Base-by-base conservation (phyloP, 2,329 filamentous ascomycete genomes). In the Aspergillus vadensis region DNA sequence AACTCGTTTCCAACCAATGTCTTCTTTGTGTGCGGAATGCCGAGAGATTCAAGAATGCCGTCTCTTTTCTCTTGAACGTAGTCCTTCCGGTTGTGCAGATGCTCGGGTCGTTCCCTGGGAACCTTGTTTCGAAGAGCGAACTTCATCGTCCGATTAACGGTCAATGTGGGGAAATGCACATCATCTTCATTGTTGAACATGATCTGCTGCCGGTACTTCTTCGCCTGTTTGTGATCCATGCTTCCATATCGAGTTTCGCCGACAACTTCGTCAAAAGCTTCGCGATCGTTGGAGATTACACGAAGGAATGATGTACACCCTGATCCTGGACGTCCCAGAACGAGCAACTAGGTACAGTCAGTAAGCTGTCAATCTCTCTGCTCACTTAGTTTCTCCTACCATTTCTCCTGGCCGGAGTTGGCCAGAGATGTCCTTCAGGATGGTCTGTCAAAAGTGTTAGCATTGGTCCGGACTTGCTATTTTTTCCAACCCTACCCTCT, bases 151-250 rank as follows among this genome's bases (percentile, higher is more conserved):
- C 91, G 83, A 1, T 89, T 88, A 4, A 92, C 88, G 0, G 87
- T 91, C 19, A 93, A 77, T 4, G 89, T 88, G 0, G 90, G 87
- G 64, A 91, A 92, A 69, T 92, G 89, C 21, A 88, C 80, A 69
- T 91, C 89, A 19, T 88, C 86, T 76, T 93, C 90, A 19, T 91
- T 88, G 68, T 91, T 91, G 72, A 93, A 92, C 51, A 91, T 82
- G 48, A 78, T 76, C 58, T 80, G 77, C 50, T 79, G 77, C 2
- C 77, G 72, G 54, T 74, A 79, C 14, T 69, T 75, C 64, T 80
- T 81, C 15, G 72, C 75, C 17, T 74, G 75, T 14, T 79, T 74
- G 1, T 83, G 79, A 60, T 81, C 76, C 30, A 84, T 85, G 23
- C 82, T 81, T 48, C 83, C 84, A 64, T 87, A 83, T 15, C 72